A percentile compares a stretch with the other conserved stretches of the same genome.
Evolutionary conservation across 2,329 filamentous ascomycete species (phyloP).

Genomic region (Penicillium vulpinum): DNA sequence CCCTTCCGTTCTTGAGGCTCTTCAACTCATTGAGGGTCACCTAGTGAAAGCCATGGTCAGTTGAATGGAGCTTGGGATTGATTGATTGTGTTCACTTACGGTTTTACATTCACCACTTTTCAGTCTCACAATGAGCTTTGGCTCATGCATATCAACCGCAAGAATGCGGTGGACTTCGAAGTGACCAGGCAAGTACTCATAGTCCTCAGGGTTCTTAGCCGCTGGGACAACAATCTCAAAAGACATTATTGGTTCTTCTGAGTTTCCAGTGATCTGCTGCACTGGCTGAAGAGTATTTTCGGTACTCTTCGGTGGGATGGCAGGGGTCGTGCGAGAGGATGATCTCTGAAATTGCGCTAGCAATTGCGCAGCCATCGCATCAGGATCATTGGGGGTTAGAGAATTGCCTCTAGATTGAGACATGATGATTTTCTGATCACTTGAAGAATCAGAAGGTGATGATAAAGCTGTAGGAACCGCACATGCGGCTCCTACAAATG

Average conservation of each 20-base stretch:
- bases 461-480: neutral
- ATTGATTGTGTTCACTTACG: slow-evolving; percentile 28
- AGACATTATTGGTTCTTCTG: neutral
- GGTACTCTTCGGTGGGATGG: no score
- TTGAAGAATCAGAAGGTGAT: neutral
- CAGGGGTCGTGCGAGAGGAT: neutral
- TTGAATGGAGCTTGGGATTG: slow-evolving; percentile 11
- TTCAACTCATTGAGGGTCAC: slow-evolving; percentile 29
- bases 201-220: slow-evolving; percentile 34
- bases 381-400: slow-evolving; percentile 2
- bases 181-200: slow-evolving; percentile 43
- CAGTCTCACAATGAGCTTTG: slow-evolving; percentile 36
- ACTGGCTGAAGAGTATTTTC: neutral
- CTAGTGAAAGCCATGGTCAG: slow-evolving; percentile 19
- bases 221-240: slow-evolving; percentile 35
- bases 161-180: slow-evolving; percentile 36
- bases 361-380: slow-evolving; percentile 10
- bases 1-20: slow-evolving; percentile 29
- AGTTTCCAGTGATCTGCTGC: neutral
- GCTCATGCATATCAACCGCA: slow-evolving; percentile 24
- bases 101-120: slow-evolving; percentile 38
- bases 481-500: neutral
- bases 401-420: neutral
- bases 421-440: slow-evolving; percentile 3
- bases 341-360: slow-evolving; percentile 8